These are phyloP conservation scores for Solanum chilense DNA, from an alignment of 257 asterid species.

Conservation along the genomic window DNA sequence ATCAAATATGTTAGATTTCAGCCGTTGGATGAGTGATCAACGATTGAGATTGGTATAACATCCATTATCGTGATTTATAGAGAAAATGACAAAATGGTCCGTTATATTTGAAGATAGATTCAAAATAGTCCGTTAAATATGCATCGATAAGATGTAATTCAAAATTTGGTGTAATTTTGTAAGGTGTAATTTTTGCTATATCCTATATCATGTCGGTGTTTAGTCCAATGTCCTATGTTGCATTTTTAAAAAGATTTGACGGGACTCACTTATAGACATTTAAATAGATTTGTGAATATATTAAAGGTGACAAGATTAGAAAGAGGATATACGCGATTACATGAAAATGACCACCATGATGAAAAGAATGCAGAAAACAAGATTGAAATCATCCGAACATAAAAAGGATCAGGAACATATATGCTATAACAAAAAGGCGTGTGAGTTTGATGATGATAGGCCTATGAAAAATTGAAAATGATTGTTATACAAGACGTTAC, in stretches of 20 bases:
- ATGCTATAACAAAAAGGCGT: background rate
- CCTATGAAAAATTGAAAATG: background rate
- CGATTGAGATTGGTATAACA: background rate
- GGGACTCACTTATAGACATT: background rate
- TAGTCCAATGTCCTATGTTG: no score
- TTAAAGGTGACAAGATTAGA: background rate
- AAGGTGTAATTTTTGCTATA: no score
- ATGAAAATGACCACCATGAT: background rate
- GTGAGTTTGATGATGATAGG: background rate
- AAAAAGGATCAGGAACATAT: background rate
- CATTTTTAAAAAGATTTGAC: no score
- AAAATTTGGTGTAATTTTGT: no score
- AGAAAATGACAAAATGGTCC: background rate
- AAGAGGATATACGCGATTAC: background rate
- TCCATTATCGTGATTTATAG: background rate
- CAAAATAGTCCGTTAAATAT: background rate
- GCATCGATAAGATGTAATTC: background rate
- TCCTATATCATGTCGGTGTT: no score
- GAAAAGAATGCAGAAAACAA: rapidly evolving
- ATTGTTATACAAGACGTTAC: background rate
- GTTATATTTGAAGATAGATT: background rate
- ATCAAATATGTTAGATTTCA: background rate
- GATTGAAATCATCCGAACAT: rapidly evolving
- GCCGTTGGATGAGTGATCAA: background rate
- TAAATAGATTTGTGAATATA: background rate